Percentiles rank a stretch among this genome's conserved stretches.
These are phyloP conservation scores for Talaromyces marneffei DNA, from an alignment of 2,329 filamentous ascomycete genomes.

Conservation along the genomic window DNA sequence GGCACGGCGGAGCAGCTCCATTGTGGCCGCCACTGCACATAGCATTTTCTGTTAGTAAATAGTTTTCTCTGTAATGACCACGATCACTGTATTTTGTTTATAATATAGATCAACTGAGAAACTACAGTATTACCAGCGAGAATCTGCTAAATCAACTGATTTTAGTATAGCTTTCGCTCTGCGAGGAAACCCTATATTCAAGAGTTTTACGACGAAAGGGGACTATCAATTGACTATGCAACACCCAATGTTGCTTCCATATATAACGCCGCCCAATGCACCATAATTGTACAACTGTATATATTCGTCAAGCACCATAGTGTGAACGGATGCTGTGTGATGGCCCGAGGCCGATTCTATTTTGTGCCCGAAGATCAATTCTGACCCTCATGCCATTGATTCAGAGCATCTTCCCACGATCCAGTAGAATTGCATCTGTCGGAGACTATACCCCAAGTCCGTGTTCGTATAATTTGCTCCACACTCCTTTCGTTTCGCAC, in stretches of 20 bases:
- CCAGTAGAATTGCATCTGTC: conserved; percentile 63
- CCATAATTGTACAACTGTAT: conserved; percentile 6
- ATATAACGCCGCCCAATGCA: conserved; percentile 9
- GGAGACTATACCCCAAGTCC: conserved; percentile 73
- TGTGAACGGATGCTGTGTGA: not conserved
- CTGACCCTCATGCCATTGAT: conserved; percentile 49
- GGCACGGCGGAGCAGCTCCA: conserved; percentile 7
- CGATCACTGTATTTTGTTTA: not conserved
- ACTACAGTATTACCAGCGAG: not conserved
- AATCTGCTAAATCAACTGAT: not conserved
- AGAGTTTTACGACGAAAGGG: not conserved
- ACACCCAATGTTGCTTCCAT: conserved; percentile 1
- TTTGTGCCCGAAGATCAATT: not conserved
- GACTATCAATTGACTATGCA: not conserved
- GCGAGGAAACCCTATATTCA: too few species aligned
- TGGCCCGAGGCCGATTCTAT: not conserved
- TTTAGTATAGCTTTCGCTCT: too few species aligned
- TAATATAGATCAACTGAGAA: too few species aligned
- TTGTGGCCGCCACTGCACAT: not conserved
- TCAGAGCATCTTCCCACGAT: conserved; percentile 61
- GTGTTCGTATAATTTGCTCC: conserved; percentile 70
- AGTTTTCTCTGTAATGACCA: not conserved
- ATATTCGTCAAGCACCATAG: not conserved
- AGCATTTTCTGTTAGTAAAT: not conserved
- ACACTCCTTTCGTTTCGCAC: conserved; percentile 65